phyloP scores from a whole-genome alignment of 768 basidiomycete genomes.

The Xerocomellus intermedius region DNA sequence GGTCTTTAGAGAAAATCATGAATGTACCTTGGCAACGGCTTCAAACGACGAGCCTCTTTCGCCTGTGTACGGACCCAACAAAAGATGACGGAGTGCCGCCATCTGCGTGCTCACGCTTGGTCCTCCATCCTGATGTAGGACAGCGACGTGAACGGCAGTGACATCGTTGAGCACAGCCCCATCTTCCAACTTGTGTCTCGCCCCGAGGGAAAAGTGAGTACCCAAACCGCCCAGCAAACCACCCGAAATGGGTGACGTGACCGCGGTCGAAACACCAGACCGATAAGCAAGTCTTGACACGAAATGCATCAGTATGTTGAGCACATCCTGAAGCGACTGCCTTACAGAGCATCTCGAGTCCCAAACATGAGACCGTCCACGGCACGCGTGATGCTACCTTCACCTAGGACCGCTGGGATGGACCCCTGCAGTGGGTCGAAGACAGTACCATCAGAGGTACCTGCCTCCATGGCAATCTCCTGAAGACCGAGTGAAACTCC shows the following conservation, averaged over 20 bases:
- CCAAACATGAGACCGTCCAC: slow-evolving; percentile 62
- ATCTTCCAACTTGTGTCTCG: slow-evolving; percentile 52
- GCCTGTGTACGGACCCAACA: slow-evolving; percentile 35
- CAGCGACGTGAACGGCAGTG: slow-evolving; percentile 61
- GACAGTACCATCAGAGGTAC: slow-evolving; percentile 65
- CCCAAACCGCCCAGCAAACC: slow-evolving; percentile 66
- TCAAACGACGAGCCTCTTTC: slow-evolving; percentile 33
- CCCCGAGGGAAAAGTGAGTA: slow-evolving; percentile 58
- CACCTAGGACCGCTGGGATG: slow-evolving; percentile 34
- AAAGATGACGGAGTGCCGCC: slow-evolving; percentile 47
- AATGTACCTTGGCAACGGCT: slow-evolving; percentile 38
- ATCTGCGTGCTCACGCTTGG: slow-evolving; percentile 65
- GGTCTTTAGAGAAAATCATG: not conserved
- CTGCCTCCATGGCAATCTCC: slow-evolving; percentile 63
- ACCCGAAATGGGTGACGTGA: slow-evolving; percentile 54
- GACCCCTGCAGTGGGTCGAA: slow-evolving; percentile 43
- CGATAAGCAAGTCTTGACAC: slow-evolving; percentile 64
- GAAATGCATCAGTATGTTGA: slow-evolving; percentile 3
- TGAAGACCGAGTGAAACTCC: slow-evolving; percentile 64
- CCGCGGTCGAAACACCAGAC: slow-evolving; percentile 67
- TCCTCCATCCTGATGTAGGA: slow-evolving; percentile 29
- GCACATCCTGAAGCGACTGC: not conserved
- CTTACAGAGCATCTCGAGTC: slow-evolving; percentile 50
- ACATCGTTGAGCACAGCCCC: slow-evolving; percentile 67
- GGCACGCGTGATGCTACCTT: slow-evolving; percentile 51